Evolutionary conservation across 192 early-diverging fungal species (phyloP), one percentile per base, ranked within the genome.

Genomic region (Coemansia sp.): DNA sequence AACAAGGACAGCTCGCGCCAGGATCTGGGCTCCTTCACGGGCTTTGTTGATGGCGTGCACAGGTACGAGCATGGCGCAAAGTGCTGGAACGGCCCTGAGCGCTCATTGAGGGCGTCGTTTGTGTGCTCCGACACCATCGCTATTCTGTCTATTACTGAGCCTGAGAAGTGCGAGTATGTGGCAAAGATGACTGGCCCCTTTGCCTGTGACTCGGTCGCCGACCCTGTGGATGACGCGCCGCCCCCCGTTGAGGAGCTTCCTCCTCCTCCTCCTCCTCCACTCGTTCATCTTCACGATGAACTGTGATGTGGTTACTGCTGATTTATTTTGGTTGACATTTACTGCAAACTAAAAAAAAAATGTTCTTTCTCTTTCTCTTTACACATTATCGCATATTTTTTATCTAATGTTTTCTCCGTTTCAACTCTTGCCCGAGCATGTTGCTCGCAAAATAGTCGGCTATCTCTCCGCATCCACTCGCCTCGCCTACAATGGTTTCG

Each of bases 81-180:
- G 39, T 99, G 97, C 84, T 99, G 97, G 97, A 95, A 97, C 67
- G 97, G 96, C 1, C 97, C 96, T 3, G 83, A 89, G 14, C 87
- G 97, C 36, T 93, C 92, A 7, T 79, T 91, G 3, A 87, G 87
- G 50, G 86, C 90, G 13, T 57, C 65, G 33, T 80, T 98, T 37
- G 89, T 90, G 65, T 99, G 97, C 77, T 93, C 92, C 1, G 64
- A 70, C 0, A 81, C 87, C 7, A 93, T 89, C 45, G 72, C 86
- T 67, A 74, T 98, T 17, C 36, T 90, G 0, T 76, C 85, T 8
- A 92, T 98, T 1, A 67, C 87, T 3, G 97, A 99, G 78, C 95
- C 94, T 10, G 92, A 86, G 65, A 96, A 96, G 83, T 99, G 97
- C 79, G 96, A 96, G 79, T 98, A 98, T 69, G 68, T 82, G 10